Evolutionary conservation across 2,329 filamentous ascomycete genomes (phyloP), one percentile per base, ranked within the genome.

Genomic region (Paradendryphiella salina): DNA sequence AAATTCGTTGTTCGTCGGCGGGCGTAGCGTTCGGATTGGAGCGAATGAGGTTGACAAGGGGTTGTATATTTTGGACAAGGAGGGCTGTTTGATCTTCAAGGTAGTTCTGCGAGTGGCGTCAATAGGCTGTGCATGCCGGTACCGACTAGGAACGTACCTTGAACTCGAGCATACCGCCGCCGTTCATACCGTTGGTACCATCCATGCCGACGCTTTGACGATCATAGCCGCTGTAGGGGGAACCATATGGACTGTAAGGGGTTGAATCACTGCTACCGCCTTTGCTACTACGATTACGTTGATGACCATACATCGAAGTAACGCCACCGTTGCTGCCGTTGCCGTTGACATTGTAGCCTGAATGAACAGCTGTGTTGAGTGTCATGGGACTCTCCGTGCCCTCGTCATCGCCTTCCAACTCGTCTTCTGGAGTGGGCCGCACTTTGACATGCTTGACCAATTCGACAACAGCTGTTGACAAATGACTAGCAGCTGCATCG

Each of bases 401-500:
- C 39, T 90, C 87, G n/a, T 59, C 56, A 9, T 90, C 87, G 17
- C 88, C 84, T 46, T 90, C 87, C n/a, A 94, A 76, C 65, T 95
- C 89, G 37, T 84, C 84, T 1, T 81, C 80, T 1, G 88, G 86
- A 0, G 89, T 94, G 7, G 85, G 80, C 26, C 88, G 83, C 59
- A 97, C 90, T 75, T 96, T 96, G 65, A 90, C 91, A 4, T 83
- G 78, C 40, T 89, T 87, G 45, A 96, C 80, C 11, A 97, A 81
- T 64, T 96, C 92, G 15, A 99, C 86, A 18, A 97, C 82, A 2
- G 92, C 86, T 4, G 89, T 85, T 1, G 90, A 90, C 29, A 97
- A 80, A 74, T 99, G 91, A 18, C 90, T 94, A 6, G 93, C 91
- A 2, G 94, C 93, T 3, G 93, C 94, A 72, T 99, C 94, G 17